phyloP scores from a whole-genome alignment of 2,329 filamentous ascomycete genomes.

The Fusarium tanahbumbuense region DNA sequence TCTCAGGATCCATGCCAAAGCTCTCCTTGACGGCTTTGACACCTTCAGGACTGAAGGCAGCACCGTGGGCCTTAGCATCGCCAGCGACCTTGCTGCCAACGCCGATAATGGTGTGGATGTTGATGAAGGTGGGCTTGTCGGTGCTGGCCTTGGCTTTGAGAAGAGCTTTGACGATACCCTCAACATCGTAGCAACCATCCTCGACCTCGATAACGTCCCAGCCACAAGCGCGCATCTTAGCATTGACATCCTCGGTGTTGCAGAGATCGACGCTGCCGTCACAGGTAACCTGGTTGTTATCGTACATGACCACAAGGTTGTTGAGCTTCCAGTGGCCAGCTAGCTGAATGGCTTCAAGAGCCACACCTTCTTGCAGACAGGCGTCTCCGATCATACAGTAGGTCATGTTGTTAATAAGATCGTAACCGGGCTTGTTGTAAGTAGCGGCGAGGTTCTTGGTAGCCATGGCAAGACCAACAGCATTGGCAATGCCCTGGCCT shows the following conservation, averaged over 20 bases:
- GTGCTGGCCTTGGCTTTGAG: constrained; percentile 56
- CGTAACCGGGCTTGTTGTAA: constrained; percentile 63
- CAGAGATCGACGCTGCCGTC: constrained; percentile 64
- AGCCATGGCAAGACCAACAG: constrained; percentile 69
- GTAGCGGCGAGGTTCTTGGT: constrained; percentile 65
- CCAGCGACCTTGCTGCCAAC: constrained; percentile 62
- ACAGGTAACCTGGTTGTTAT: constrained; percentile 71
- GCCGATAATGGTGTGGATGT: constrained; percentile 67
- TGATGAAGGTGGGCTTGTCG: constrained; percentile 68
- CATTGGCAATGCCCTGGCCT: constrained; percentile 70
- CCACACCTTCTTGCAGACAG: constrained; percentile 69
- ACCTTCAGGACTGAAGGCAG: constrained; percentile 65
- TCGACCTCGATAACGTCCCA: constrained; percentile 67
- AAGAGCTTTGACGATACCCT: constrained; percentile 56
- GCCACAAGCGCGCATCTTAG: constrained; percentile 67
- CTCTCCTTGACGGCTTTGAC: constrained; percentile 56
- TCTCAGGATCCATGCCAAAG: constrained; percentile 52
- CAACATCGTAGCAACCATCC: constrained; percentile 64
- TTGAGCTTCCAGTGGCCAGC: constrained; percentile 67
- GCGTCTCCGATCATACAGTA: constrained; percentile 70
- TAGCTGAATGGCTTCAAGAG: constrained; percentile 66
- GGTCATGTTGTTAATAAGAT: constrained; percentile 62
- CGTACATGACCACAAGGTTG: constrained; percentile 69
- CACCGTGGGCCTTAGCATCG: constrained; percentile 67
- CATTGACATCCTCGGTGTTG: constrained; percentile 68